These are phyloP conservation scores for Trichosporon ovoides DNA, from an alignment of 1,284 basidiomycete species.

Conservation along the genomic window DNA sequence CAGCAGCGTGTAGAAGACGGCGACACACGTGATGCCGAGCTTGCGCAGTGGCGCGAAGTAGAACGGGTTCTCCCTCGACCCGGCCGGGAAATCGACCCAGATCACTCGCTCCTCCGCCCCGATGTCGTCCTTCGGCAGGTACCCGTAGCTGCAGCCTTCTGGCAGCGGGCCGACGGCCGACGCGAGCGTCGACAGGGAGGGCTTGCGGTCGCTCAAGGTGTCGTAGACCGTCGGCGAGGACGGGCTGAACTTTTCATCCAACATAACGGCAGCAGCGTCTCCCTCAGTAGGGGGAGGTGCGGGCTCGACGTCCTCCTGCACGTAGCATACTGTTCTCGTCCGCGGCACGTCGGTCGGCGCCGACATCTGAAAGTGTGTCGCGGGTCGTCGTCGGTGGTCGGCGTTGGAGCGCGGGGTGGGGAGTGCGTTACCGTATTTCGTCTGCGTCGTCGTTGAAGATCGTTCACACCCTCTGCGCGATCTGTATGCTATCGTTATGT, in stretches of 20 bases:
- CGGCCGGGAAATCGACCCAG: slow-evolving; percentile 58
- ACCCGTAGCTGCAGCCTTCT: slow-evolving; percentile 14
- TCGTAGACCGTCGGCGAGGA: not conserved
- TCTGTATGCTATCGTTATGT: too few relatives aligned
- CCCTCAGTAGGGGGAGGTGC: too few relatives aligned
- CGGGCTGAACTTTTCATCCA: not conserved
- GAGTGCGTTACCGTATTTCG: too few relatives aligned
- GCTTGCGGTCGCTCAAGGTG: not conserved
- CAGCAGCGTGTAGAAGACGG: slow-evolving; percentile 57
- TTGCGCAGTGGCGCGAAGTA: slow-evolving; percentile 55
- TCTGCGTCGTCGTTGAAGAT: too few relatives aligned
- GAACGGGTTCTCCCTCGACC: slow-evolving; percentile 57
- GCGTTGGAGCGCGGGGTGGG: too few relatives aligned
- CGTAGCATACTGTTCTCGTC: too few relatives aligned
- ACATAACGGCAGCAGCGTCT: too few relatives aligned
- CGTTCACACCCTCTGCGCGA: too few relatives aligned
- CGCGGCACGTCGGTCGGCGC: too few relatives aligned
- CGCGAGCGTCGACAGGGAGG: slow-evolving; percentile 7
- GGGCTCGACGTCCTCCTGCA: too few relatives aligned
- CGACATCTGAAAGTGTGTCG: too few relatives aligned
- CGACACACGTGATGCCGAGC: slow-evolving; percentile 58
- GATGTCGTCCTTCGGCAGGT: slow-evolving; percentile 8
- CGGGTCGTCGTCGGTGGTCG: too few relatives aligned
- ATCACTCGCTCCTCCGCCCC: slow-evolving; percentile 28
- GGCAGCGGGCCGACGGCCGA: slow-evolving; percentile 4